Conservation (phyloP, 108 stramenopile genomes). For the Pseudonitzschia multiseries region DNA sequence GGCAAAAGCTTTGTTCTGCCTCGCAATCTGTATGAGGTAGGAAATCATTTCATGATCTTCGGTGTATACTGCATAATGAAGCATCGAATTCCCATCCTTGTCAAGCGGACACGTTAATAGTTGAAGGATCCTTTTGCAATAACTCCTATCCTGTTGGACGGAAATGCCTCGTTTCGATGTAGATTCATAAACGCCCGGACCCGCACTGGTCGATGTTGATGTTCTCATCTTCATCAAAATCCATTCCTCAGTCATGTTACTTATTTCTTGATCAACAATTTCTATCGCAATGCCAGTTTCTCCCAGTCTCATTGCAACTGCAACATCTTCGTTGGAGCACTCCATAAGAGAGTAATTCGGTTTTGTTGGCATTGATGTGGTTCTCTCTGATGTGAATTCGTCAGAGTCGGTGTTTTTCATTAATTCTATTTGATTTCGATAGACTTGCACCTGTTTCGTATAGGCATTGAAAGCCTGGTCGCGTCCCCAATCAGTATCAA, state of each 20-base stretch:
- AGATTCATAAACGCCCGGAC: neutral
- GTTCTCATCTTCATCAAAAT: conserved; percentile 9
- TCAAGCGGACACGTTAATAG: conserved; percentile 5
- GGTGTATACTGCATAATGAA: conserved; percentile 29
- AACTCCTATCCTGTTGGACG: neutral
- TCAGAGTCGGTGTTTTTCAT: neutral
- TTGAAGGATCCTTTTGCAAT: neutral
- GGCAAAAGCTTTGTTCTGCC: neutral
- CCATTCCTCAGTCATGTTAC: neutral
- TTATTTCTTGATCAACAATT: neutral
- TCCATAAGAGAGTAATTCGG: conserved; percentile 20
- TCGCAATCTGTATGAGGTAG: neutral
- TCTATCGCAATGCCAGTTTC: conserved; percentile 11
- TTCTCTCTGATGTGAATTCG: neutral
- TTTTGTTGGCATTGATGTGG: neutral
- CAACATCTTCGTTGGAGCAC: conserved; percentile 19
- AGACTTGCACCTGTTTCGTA: neutral
- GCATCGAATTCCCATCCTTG: conserved; percentile 23
- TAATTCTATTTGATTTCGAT: neutral
- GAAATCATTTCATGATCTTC: conserved; percentile 17
- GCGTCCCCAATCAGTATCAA: conserved; percentile 5
- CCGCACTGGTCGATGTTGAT: conserved; percentile 4
- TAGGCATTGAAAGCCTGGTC: conserved; percentile 1
- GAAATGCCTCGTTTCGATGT: conserved; percentile 1
- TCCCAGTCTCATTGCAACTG: conserved; percentile 13